These are phyloP conservation scores for Pyrenochaeta sp. DNA, from an alignment of 2,329 filamentous ascomycete species.

Conservation along the genomic window DNA sequence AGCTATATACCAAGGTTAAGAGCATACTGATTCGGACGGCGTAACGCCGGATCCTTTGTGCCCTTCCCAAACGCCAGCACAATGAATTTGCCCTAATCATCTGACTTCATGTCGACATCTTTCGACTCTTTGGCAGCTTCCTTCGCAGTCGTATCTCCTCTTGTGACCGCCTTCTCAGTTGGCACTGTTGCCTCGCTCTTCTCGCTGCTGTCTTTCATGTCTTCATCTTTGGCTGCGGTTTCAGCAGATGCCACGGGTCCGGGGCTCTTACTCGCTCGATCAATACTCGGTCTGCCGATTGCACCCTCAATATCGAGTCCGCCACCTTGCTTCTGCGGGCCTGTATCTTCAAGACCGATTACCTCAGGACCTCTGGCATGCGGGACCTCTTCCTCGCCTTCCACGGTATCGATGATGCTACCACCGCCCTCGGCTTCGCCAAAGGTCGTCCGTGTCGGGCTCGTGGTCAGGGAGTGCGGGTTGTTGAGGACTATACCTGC, in stretches of 20 bases:
- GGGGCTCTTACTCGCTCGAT: conserved; percentile 39
- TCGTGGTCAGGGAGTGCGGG: conserved; percentile 40
- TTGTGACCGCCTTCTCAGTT: neutral
- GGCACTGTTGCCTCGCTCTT: conserved; percentile 12
- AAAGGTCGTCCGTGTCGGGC: conserved; percentile 36
- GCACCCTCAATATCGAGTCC: conserved; percentile 47
- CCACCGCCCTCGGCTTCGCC: conserved; percentile 40
- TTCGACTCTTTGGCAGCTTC: neutral
- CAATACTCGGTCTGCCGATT: conserved; percentile 44
- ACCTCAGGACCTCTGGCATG: conserved; percentile 86
- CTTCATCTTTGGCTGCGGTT: conserved; percentile 26
- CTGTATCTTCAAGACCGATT: conserved; percentile 87
- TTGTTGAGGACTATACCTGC: conserved; percentile 75
- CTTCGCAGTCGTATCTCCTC: neutral
- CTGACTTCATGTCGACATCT: neutral
- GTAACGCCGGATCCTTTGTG: too few species aligned
- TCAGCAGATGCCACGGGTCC: conserved; percentile 10
- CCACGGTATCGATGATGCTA: conserved; percentile 45
- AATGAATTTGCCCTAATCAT: neutral
- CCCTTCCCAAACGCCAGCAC: neutral
- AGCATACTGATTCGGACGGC: too few species aligned
- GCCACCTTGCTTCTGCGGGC: conserved; percentile 73
- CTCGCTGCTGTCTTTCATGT: conserved; percentile 27
- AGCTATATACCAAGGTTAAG: too few species aligned
- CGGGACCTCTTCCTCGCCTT: conserved; percentile 67